A percentile compares a stretch with the other conserved stretches of the same genome.
These are phyloP conservation scores for Jatropha multifida DNA, from an alignment of 441 rosid species.

Conservation along the genomic window DNA sequence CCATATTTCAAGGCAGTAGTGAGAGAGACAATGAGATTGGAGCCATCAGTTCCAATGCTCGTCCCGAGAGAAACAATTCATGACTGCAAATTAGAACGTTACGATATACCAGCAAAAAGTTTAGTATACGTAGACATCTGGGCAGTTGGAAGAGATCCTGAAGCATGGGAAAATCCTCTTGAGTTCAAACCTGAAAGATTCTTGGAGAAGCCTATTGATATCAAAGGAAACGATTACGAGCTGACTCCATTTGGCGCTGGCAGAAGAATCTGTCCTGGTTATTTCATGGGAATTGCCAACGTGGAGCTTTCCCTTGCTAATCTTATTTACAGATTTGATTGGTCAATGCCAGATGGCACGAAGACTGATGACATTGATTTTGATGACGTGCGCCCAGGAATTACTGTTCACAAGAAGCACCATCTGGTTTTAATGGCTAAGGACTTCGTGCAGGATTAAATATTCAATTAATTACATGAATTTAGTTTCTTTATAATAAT, in stretches of 20 bases:
- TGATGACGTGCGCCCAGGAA: slow-evolving; percentile 20
- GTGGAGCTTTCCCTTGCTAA: slow-evolving; percentile 32
- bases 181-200: slow-evolving; percentile 44
- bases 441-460: background rate
- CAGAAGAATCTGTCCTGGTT: slow-evolving; percentile 31
- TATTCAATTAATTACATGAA: too few species aligned
- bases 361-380: slow-evolving; percentile 19
- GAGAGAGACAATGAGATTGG: slow-evolving; percentile 46
- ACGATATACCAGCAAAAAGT: slow-evolving; percentile 35
- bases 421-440: slow-evolving; percentile 26
- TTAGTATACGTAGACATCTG: slow-evolving; percentile 38
- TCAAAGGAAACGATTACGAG: slow-evolving; percentile 29
- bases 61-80: slow-evolving; percentile 35
- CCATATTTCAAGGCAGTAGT: slow-evolving; percentile 33
- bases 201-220: slow-evolving; percentile 22
- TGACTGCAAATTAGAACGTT: slow-evolving; percentile 30
- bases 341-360: slow-evolving; percentile 29
- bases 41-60: slow-evolving; percentile 37
- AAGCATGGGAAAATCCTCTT: slow-evolving; percentile 33
- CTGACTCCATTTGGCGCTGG: slow-evolving; percentile 35
- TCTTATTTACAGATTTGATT: slow-evolving; percentile 28
- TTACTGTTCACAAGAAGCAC: slow-evolving; percentile 22
- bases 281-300: slow-evolving; percentile 18
- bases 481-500: too few species aligned
- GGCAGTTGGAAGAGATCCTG: slow-evolving; percentile 40